phyloP scores from a whole-genome alignment of 2,329 filamentous ascomycete species.

The Coniochaeta prunicola region DNA sequence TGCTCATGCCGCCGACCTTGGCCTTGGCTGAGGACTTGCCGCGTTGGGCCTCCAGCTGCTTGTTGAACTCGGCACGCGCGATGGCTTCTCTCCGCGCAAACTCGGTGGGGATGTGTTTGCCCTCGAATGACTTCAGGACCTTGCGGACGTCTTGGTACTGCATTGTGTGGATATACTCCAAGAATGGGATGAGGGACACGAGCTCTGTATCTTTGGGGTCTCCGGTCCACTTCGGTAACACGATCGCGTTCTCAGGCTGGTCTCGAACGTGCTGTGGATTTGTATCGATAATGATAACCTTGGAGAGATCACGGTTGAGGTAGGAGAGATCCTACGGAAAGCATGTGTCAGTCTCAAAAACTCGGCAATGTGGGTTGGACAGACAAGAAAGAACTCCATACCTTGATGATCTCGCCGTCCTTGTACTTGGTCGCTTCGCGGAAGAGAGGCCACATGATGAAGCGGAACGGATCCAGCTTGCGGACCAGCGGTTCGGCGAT shows the following conservation, averaged over 20 bases:
- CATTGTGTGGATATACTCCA: slow-evolving; percentile 96
- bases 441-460: slow-evolving; percentile 92
- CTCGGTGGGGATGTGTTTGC: slow-evolving; percentile 81
- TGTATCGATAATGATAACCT: slow-evolving; percentile 92
- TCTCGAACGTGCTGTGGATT: slow-evolving; percentile 72
- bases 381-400: slow-evolving; percentile 26
- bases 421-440: slow-evolving; percentile 96
- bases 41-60: slow-evolving; percentile 63
- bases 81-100: slow-evolving; percentile 84
- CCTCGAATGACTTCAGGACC: slow-evolving; percentile 81
- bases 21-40: slow-evolving; percentile 48
- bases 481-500: slow-evolving; percentile 82
- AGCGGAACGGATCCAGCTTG: slow-evolving; percentile 90
- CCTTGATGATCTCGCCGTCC: slow-evolving; percentile 94
- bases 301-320: slow-evolving; percentile 90
- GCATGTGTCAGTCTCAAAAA: slow-evolving; percentile 8
- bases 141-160: slow-evolving; percentile 80
- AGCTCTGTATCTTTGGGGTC: slow-evolving; percentile 77
- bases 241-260: slow-evolving; percentile 94
- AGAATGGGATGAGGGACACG: slow-evolving; percentile 85
- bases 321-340: slow-evolving; percentile 78
- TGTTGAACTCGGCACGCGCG: slow-evolving; percentile 77
- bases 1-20: slow-evolving; percentile 52
- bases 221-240: slow-evolving; percentile 85
- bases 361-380: background rate